Evolutionary conservation across 2,329 filamentous ascomycete species (phyloP).

Genomic region (Cercospora berteroae): DNA sequence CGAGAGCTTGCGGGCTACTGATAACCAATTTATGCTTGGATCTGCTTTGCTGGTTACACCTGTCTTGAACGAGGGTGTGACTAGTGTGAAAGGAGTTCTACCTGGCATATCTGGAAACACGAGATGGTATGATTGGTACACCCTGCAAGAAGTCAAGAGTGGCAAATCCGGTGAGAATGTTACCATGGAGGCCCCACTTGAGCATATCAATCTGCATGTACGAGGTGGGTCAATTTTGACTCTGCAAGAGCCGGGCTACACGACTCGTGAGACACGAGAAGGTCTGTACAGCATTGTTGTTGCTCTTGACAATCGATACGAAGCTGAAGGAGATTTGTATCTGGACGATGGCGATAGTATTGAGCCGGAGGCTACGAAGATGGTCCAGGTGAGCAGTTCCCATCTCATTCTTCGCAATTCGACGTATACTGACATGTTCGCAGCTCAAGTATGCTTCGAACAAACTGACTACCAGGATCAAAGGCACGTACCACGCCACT

Average conservation of each 20-base stretch:
- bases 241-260: conserved; percentile 27
- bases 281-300: conserved; percentile 20
- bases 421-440: not conserved
- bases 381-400: conserved; percentile 40
- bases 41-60: conserved; percentile 63
- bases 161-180: conserved; percentile 40
- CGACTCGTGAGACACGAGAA: conserved; percentile 18
- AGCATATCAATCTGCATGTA: conserved; percentile 31
- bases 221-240: conserved; percentile 28
- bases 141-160: conserved; percentile 52
- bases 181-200: conserved; percentile 30
- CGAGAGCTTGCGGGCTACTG: conserved; percentile 59
- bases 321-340: conserved; percentile 17
- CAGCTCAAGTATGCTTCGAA: conserved; percentile 25
- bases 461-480: conserved; percentile 21
- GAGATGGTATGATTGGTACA: conserved; percentile 76
- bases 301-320: conserved; percentile 9
- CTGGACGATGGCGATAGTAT: conserved; percentile 71
- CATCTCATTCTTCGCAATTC: not conserved
- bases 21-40: conserved; percentile 69
- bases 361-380: conserved; percentile 53
- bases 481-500: conserved; percentile 25
- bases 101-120: conserved; percentile 59
- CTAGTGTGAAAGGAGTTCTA: conserved; percentile 65
- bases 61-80: conserved; percentile 60